Evolutionary conservation across 306 rosid genomes (phyloP), one percentile per base, ranked within the genome.

Genomic region (Carpinus fangiana): DNA sequence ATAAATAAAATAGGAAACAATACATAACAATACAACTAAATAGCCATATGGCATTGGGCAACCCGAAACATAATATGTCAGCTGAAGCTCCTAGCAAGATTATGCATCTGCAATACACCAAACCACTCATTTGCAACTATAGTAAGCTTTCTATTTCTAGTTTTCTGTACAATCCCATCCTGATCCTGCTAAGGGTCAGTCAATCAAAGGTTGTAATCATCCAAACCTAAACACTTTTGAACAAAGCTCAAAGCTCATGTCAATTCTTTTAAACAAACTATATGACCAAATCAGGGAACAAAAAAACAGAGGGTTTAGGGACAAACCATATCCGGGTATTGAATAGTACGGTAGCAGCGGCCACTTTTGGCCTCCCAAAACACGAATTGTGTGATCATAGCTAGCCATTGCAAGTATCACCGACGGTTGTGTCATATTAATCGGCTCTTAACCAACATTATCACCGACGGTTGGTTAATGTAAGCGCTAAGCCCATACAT

Each of bases 281-380:
- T 57, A 46, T 46, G 36, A 50, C 17, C 45, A 76, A 23, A 70
- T 18, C 38, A 76, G 41, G 59, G 16, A 8, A 69, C 48, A 77
- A 7, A 12, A 46, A 55, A 43, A 61, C 16, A 31, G 17, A 7
- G 34, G 48, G 61, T 28, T 47, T 57, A 12, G 77, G 67, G 53
- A 54, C 89, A 47, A 70, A 96, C 99, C 86, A 98, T 93, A 84
- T 96, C 99, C 38, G 98, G 99, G 82, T 93, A 91, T 52, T 91
- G 97, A 70, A 96, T 96, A 57, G 98, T n/a, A n/a, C n/a, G n/a
- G n/a, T n/a, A n/a, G 84, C 99, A 96, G n/a, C 97, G 98, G 68
- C 98, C 98, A 71, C 98, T 87, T 84, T 93, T 96, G 72, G 99
- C 97, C 81, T 96, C 99, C 99, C 99, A 96, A 81, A 96, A 96